Base-by-base conservation (phyloP, 768 basidiomycete species). In the Boletus rubropictus region DNA sequence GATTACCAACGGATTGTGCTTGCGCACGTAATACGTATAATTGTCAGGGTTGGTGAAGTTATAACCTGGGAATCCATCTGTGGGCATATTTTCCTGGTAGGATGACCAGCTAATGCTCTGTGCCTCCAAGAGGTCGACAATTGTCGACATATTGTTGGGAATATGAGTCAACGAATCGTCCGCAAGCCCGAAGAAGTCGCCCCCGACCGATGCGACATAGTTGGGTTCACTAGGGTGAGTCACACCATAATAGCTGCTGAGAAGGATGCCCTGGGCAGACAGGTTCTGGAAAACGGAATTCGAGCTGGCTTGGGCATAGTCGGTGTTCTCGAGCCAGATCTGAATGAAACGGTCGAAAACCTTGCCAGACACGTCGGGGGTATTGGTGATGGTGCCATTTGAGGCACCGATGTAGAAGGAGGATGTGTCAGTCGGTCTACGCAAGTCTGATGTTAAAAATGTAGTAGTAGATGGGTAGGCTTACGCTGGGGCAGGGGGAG, bases 151-250 rank as follows among this genome's bases (percentile, higher is more conserved):
- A 54, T 80, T 81, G 24, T 51, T 55, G 0, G 74, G 72, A 28
- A 79, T 48, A 22, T 0, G 8, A 15, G 45, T 46, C 14, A 53
- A 22, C 0, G 55, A 58, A 44, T 84, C 80, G 46, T 63, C 68
- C 1, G 60, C 62, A 59, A 75, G 67, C 27, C 75, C 82, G 40
- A 65, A 79, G 59, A 75, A 81, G 58, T 78, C 75, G 32, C 81
- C 81, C 15, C 75, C 76, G 9, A 69, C 65, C 1, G 67, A 60
- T 11, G 78, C 72, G 17, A 59, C 4, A 44, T 75, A 83, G 63
- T 85, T 84, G 27, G 82, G 82, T 59, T 84, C 69, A 1, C 81
- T 81, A 4, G 81, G 78, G 55, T 80, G 79, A 22, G 77, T 78
- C 32, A 79, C 50, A 4, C 63, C 73, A 48, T 74, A 78, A 56